These are phyloP conservation scores for Colletotrichum sp. DNA, from an alignment of 2,329 filamentous ascomycete genomes.

Conservation along the genomic window DNA sequence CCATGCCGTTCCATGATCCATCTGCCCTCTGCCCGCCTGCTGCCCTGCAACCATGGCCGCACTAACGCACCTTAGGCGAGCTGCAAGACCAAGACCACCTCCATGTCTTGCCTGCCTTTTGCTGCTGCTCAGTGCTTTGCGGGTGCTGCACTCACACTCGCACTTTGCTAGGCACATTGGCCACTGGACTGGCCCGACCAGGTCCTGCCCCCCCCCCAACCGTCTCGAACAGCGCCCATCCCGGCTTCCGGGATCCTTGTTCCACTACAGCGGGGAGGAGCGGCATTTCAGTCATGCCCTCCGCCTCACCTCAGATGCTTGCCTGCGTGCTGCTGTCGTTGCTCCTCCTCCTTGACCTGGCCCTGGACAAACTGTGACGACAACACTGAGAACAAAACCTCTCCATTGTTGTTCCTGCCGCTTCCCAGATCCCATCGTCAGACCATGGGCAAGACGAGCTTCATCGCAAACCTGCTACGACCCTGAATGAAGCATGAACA, in stretches of 20 bases:
- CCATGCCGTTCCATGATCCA: background rate
- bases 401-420: background rate
- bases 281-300: conserved; percentile 21
- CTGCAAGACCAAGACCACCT: background rate
- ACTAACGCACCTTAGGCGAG: background rate
- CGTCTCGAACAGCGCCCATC: conserved; percentile 11
- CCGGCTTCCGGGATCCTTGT: conserved; percentile 11
- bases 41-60: background rate
- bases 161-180: background rate
- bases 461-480: background rate
- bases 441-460: conserved; percentile 18
- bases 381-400: background rate
- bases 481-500: conserved; percentile 19
- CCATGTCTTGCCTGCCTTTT: background rate
- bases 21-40: background rate
- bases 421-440: background rate
- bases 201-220: background rate
- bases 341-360: conserved; percentile 1
- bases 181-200: background rate
- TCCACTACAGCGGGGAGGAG: conserved; percentile 14
- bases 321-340: background rate
- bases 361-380: background rate
- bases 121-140: background rate
- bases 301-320: conserved; percentile 12
- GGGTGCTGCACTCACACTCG: background rate